Conservation (phyloP, 2,329 filamentous ascomycete species). For the Monilinia laxa region DNA sequence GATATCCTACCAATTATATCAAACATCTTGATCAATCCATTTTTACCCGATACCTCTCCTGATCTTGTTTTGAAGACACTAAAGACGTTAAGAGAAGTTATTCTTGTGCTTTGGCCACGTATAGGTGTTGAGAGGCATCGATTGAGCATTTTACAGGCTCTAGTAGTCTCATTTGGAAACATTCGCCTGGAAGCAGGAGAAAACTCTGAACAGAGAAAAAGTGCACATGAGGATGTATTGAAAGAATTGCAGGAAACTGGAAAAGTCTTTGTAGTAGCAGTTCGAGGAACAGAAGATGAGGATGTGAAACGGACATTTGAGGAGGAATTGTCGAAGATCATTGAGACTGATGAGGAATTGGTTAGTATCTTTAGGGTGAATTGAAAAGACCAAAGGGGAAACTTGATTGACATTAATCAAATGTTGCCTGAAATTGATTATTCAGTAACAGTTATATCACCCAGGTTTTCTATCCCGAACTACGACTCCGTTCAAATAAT, state of each 20-base stretch:
- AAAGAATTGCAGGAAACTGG: not conserved
- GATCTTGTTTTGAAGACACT: slow-evolving; percentile 50
- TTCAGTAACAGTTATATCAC: too few relatives aligned
- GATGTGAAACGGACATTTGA: not conserved
- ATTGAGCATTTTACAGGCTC: slow-evolving; percentile 61
- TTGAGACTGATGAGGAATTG: not conserved
- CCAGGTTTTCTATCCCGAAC: too few relatives aligned
- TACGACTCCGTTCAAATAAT: too few relatives aligned
- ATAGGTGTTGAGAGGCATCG: slow-evolving; percentile 55
- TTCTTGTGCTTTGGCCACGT: slow-evolving; percentile 69
- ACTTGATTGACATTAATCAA: too few relatives aligned
- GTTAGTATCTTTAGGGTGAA: not conserved
- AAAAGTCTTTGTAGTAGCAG: not conserved
- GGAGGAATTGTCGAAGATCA: not conserved
- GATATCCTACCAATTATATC: slow-evolving; percentile 49
- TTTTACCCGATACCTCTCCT: slow-evolving; percentile 55
- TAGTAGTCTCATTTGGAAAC: slow-evolving; percentile 45
- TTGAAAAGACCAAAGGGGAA: not conserved
- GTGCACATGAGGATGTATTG: not conserved
- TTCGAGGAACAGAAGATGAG: not conserved
- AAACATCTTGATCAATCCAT: slow-evolving; percentile 65
- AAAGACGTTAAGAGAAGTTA: slow-evolving; percentile 54
- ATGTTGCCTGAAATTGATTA: too few relatives aligned
- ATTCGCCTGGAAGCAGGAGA: too few relatives aligned
- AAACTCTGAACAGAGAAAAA: not conserved